Percentiles rank a stretch among this genome's conserved stretches.
Conservation (phyloP, 2,329 filamentous ascomycete species). For the Cladosporium austrohemisphaericum region DNA sequence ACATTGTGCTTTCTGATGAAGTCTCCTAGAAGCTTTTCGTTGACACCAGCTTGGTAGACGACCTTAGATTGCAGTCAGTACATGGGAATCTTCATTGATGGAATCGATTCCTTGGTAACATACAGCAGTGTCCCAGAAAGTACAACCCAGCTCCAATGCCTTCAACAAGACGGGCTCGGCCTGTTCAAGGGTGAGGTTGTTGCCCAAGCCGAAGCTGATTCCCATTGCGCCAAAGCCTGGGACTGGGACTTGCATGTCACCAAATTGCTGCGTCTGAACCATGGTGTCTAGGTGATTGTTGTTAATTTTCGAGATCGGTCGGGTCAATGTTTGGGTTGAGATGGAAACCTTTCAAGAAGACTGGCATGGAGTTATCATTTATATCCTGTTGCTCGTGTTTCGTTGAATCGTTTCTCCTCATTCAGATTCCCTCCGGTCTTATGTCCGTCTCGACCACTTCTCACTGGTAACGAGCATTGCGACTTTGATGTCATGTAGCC, state of each 20-base stretch:
- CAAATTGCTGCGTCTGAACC: constrained; percentile 8
- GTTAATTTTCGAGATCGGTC: background rate
- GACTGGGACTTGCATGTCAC: constrained; percentile 14
- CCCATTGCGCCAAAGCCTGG: constrained; percentile 53
- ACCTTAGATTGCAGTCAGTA: constrained; percentile 32
- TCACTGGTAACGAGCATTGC: too few relatives aligned
- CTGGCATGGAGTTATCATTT: too few relatives aligned
- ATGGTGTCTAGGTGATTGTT: background rate
- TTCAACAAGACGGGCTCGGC: constrained; percentile 50
- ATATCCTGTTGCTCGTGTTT: too few relatives aligned
- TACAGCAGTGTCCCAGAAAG: constrained; percentile 29
- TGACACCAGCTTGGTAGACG: constrained; percentile 45
- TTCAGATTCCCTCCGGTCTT: too few relatives aligned
- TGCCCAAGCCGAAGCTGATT: constrained; percentile 43
- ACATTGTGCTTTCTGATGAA: constrained; percentile 50
- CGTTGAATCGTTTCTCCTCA: too few relatives aligned
- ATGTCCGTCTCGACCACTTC: too few relatives aligned
- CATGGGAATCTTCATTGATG: background rate
- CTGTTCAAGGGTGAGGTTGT: constrained; percentile 41
- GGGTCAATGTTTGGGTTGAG: too few relatives aligned
- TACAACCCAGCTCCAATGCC: constrained; percentile 37
- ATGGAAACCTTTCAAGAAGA: too few relatives aligned
- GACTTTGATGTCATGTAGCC: too few relatives aligned
- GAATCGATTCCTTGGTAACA: background rate
- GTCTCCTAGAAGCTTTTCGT: constrained; percentile 50